Percentiles rank a stretch among this genome's conserved stretches.
phyloP scores from a whole-genome alignment of 2,329 filamentous ascomycete genomes.

The Trichophyton benhamiae region DNA sequence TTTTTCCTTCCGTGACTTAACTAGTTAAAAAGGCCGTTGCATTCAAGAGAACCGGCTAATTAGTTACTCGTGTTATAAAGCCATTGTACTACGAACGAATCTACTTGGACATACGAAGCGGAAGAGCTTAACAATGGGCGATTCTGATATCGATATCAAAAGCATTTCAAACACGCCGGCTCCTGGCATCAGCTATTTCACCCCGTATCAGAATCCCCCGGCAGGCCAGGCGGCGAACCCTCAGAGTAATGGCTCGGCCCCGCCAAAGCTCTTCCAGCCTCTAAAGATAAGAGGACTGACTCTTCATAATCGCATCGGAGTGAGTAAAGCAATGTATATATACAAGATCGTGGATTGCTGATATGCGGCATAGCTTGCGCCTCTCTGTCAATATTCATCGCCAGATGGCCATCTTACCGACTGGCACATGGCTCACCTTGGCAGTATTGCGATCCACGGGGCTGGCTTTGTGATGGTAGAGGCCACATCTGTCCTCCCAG shows the following conservation, averaged over 20 bases:
- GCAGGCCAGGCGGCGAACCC: constrained; percentile 30
- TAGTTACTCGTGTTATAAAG: too few species aligned
- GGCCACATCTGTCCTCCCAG: constrained; percentile 60
- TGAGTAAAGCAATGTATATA: constrained; percentile 17
- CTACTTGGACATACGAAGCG: background rate
- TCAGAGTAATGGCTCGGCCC: constrained; percentile 28
- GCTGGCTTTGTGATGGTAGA: constrained; percentile 60
- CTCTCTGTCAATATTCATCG: constrained; percentile 56
- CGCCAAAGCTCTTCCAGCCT: constrained; percentile 48
- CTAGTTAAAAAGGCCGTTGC: background rate
- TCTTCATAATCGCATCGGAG: constrained; percentile 55
- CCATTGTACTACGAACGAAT: too few species aligned
- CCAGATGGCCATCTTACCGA: constrained; percentile 61
- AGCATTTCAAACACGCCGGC: constrained; percentile 27
- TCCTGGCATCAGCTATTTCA: constrained; percentile 23
- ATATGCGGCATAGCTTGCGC: constrained; percentile 36
- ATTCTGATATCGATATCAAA: background rate
- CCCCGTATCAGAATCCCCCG: constrained; percentile 26
- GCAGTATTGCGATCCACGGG: constrained; percentile 60
- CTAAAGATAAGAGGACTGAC: constrained; percentile 47
- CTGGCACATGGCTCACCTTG: constrained; percentile 73
- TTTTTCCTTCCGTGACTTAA: background rate
- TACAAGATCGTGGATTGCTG: background rate
- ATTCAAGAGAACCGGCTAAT: too few species aligned
- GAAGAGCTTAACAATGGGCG: background rate